Evolutionary conservation across 2,329 filamentous ascomycete genomes (phyloP).

Genomic region (Gaeumannomyces tritici): DNA sequence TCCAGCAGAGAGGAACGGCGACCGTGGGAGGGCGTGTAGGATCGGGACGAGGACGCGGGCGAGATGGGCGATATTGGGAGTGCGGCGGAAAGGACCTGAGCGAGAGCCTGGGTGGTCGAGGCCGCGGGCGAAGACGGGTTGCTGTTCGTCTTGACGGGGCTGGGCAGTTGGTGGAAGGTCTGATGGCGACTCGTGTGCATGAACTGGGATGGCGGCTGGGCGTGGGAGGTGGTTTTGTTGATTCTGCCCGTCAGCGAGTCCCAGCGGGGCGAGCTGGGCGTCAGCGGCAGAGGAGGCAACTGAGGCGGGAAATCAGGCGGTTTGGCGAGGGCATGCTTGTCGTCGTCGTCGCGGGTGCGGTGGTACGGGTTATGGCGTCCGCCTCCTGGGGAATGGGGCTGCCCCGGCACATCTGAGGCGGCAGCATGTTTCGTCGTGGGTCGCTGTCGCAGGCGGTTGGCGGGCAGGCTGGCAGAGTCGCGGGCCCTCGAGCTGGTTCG

Average conservation of each 20-base stretch:
- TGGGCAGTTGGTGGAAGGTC: neutral
- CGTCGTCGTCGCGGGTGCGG: constrained; percentile 5
- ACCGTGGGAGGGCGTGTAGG: constrained; percentile 4
- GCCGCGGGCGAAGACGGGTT: neutral
- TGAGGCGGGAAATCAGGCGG: constrained; percentile 10
- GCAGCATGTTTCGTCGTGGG: constrained; percentile 20
- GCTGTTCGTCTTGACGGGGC: too few relatives aligned
- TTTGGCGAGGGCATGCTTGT: neutral
- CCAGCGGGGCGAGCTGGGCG: constrained; percentile 32
- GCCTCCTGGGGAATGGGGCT: constrained; percentile 1
- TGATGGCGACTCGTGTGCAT: neutral
- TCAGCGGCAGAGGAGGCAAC: constrained; percentile 24
- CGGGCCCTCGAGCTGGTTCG: neutral
- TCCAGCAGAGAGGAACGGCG: neutral
- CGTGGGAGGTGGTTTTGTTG: constrained; percentile 13
- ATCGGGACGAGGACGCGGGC: neutral
- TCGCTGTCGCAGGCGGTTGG: constrained; percentile 15
- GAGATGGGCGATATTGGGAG: neutral
- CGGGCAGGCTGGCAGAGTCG: neutral
- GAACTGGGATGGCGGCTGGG: constrained; percentile 2
- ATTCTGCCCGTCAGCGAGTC: constrained; percentile 27
- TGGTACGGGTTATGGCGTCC: constrained; percentile 1
- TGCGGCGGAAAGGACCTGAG: neutral
- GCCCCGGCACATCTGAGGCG: constrained; percentile 10
- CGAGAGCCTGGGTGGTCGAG: neutral